Evolutionary conservation across 371 early-diverging fungal genomes (phyloP), one percentile per base, ranked within the genome.

Genomic region (Saksenaea vasiformis): DNA sequence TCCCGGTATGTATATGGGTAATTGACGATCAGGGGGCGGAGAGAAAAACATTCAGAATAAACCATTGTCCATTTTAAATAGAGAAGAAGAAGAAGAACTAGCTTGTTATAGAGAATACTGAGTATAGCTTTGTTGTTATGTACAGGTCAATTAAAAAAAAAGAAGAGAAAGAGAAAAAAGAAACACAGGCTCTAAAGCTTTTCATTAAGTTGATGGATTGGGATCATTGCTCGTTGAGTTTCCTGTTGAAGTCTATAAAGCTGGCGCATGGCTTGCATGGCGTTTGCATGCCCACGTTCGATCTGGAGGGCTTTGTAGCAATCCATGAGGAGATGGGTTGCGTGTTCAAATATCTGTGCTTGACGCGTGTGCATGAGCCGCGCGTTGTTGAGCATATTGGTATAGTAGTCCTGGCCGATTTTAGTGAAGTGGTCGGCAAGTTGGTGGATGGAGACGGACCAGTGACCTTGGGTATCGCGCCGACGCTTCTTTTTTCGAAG

Each of bases 221-320:
- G 38, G 17, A 24, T 17, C 60, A 39, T 41, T 41, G 43, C 43
- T n/a, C 43, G 43, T 14, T 41, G 43, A 14, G n/a, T 41, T 41
- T 73, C 65, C 66, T 71, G 66, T 61, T 71, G 69, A 19, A 74
- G 56, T 65, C 63, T 66, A 60, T 69, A 65, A 14, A 74, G 47
- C 14, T 64, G 59, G 17, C 43, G 54, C 10, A 69, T 19, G 10
- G 69, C 65, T 17, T 64, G 55, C 44, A 61, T 60, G 22, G 71
- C 55, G 37, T 71, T 69, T 17, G 76, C 70, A 47, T 68, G 66
- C 17, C 73, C 76, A 37, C 72, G 73, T 64, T 76, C 76, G 41
- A 76, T 38, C 43, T 76, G 73, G 19, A 76, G 58, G 2, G 76
- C 76, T 41, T 62, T 68, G 62, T 76, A 70, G 54, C 60, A 56